Evolutionary conservation across 768 basidiomycete genomes (phyloP).

Genomic region (Tulasnella sp.): DNA sequence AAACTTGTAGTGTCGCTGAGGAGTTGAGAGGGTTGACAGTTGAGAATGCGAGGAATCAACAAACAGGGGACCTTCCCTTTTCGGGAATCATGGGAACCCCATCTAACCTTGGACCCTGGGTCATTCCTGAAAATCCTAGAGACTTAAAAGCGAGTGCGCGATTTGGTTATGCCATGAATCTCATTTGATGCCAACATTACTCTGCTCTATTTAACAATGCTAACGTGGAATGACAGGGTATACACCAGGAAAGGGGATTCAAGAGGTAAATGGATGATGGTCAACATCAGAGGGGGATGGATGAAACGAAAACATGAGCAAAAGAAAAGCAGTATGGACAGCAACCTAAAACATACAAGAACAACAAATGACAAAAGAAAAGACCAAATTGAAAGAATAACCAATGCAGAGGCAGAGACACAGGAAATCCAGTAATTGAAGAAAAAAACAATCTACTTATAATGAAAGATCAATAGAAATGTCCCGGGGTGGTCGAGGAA

Average conservation of each 20-base stretch:
- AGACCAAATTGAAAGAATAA: conserved; percentile 19
- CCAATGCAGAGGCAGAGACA: conserved; percentile 23
- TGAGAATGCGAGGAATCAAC: conserved; percentile 15
- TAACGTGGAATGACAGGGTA: conserved; percentile 23
- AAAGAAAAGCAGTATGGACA: conserved; percentile 12
- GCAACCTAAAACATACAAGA: neutral
- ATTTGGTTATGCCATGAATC: neutral
- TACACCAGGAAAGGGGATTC: neutral
- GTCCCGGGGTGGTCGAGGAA: conserved; percentile 32
- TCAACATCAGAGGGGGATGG: neutral
- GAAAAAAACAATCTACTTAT: conserved; percentile 22
- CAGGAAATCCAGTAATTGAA: conserved; percentile 10
- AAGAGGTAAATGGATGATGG: neutral
- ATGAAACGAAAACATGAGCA: neutral
- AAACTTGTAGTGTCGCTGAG: neutral
- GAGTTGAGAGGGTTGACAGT: neutral
- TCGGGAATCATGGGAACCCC: neutral
- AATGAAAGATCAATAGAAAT: conserved; percentile 31
- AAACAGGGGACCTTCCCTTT: conserved; percentile 1
- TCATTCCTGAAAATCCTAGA: neutral
- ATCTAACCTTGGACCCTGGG: neutral
- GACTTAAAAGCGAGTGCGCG: neutral
- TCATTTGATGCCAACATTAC: conserved; percentile 18
- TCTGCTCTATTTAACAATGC: conserved; percentile 15
- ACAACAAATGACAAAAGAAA: conserved; percentile 13